These are phyloP conservation scores for Camelina neglecta DNA, from an alignment of 345 rosid species.

Conservation along the genomic window DNA sequence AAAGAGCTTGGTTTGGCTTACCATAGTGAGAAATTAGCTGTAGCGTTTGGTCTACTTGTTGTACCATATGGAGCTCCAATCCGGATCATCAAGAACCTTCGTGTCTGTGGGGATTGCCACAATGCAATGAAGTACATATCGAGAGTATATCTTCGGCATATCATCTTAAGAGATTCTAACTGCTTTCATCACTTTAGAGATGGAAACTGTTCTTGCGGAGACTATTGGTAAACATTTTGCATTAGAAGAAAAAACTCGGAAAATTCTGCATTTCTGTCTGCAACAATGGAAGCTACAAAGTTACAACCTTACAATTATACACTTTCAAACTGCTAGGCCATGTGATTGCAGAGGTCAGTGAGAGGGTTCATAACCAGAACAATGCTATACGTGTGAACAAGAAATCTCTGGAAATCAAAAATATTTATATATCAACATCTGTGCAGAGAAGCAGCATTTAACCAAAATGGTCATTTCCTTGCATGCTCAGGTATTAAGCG, in stretches of 20 bases:
- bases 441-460: slow-evolving; percentile 14
- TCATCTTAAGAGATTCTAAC: slow-evolving; percentile 85
- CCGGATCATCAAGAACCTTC: slow-evolving; percentile 85
- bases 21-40: slow-evolving; percentile 91
- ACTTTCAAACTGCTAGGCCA: slow-evolving; percentile 33
- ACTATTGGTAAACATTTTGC: slow-evolving; percentile 68
- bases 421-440: slow-evolving; percentile 22
- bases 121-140: slow-evolving; percentile 82
- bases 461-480: slow-evolving; percentile 45
- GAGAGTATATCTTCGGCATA: slow-evolving; percentile 57
- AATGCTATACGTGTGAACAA: slow-evolving; percentile 33
- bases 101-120: slow-evolving; percentile 95
- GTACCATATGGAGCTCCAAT: slow-evolving; percentile 65
- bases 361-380: slow-evolving; percentile 40
- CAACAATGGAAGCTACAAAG: slow-evolving; percentile 36
- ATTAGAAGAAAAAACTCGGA: slow-evolving; percentile 32
- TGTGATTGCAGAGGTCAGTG: slow-evolving; percentile 34
- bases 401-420: slow-evolving; percentile 26
- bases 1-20: slow-evolving; percentile 82
- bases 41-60: slow-evolving; percentile 77
- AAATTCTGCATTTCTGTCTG: slow-evolving; percentile 37
- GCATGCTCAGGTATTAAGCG: slow-evolving; percentile 82
- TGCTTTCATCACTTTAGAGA: slow-evolving; percentile 87
- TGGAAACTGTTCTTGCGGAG: slow-evolving; percentile 90
- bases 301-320: slow-evolving; percentile 36